Evolutionary conservation across 1,284 basidiomycete species (phyloP).

Genomic region (Tilletia walkeri): DNA sequence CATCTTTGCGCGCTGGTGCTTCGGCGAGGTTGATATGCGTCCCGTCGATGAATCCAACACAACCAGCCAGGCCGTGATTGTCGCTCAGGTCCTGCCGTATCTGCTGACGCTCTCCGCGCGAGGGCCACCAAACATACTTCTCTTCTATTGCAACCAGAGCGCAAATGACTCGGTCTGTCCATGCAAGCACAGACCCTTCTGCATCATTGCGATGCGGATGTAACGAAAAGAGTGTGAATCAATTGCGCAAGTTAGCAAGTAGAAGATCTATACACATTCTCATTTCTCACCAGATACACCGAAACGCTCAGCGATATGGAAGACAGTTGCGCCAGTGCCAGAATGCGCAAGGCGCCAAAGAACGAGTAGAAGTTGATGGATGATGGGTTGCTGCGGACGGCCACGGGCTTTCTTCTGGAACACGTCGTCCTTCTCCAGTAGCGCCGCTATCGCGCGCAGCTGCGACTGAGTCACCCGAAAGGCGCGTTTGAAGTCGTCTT

Average conservation of each 20-base stretch:
- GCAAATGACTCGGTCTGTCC: not conserved
- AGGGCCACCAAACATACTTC: not conserved
- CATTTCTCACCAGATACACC: not conserved
- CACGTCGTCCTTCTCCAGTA: not conserved
- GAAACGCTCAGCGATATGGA: not conserved
- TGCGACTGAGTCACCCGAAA: not conserved
- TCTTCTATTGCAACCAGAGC: not conserved
- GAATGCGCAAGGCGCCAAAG: not conserved
- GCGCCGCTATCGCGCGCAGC: not conserved
- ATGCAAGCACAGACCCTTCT: not conserved
- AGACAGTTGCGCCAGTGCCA: not conserved
- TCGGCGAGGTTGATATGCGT: not conserved
- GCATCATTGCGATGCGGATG: not conserved
- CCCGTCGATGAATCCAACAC: conserved; percentile 1
- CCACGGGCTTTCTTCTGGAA: not conserved
- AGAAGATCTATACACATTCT: too few relatives aligned
- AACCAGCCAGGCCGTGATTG: not conserved
- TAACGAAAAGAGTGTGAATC: too few relatives aligned
- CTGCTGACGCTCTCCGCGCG: not conserved
- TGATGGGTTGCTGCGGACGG: not conserved
- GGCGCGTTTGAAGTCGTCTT: not conserved
- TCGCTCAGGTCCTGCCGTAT: not conserved
- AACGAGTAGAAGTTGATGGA: not conserved
- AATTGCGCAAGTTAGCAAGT: too few relatives aligned
- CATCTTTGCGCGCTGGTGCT: not conserved